Evolutionary conservation across 2,329 filamentous ascomycete species (phyloP), one percentile per base, ranked within the genome.

Genomic region (Aureobasidium sp.): DNA sequence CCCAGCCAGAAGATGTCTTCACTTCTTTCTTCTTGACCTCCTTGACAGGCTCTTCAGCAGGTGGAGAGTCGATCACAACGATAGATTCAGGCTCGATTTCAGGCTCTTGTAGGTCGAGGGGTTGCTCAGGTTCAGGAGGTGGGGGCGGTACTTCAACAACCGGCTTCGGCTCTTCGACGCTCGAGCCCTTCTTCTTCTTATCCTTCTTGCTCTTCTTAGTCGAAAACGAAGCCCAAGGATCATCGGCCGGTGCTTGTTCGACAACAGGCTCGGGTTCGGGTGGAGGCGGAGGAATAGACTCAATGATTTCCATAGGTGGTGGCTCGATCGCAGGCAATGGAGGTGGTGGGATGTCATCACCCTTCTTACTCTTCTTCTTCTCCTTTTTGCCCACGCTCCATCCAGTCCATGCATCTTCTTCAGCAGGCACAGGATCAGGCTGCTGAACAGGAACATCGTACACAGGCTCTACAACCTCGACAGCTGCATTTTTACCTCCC

Each of bases 301-400:
- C 1, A 82, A 77, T 58, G 1, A 39, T 37, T n/a, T 54, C 53
- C 17, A 52, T 49, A n/a, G 60, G 57, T 33, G 72, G 54, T 24
- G 71, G n/a, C 66, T 77, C 73, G 33, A 77, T 77, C 62, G 78
- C 76, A 61, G 79, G 77, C 64, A 79, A 77, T 64, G 81, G 76
- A 66, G 79, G 73, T 39, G 77, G 75, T 63, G 75, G 75, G 48
- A 82, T 73, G 62, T 82, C 78, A 27, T 64, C 62, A 15, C 76
- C 73, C 67, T 82, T 83, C 68, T 79, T 82, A 47, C 74, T 73
- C 70, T 84, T 84, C 68, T 81, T 81, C 73, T 83, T 83, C 50
- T 75, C 69, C 64, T 83, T 83, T 68, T 83, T 83, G 12, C 77
- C 75, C 27, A 75, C 73, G 63, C 75, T 74, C 59, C 65, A 67